Conservation (phyloP, 2,329 filamentous ascomycete species). For the Didymella glomerata region DNA sequence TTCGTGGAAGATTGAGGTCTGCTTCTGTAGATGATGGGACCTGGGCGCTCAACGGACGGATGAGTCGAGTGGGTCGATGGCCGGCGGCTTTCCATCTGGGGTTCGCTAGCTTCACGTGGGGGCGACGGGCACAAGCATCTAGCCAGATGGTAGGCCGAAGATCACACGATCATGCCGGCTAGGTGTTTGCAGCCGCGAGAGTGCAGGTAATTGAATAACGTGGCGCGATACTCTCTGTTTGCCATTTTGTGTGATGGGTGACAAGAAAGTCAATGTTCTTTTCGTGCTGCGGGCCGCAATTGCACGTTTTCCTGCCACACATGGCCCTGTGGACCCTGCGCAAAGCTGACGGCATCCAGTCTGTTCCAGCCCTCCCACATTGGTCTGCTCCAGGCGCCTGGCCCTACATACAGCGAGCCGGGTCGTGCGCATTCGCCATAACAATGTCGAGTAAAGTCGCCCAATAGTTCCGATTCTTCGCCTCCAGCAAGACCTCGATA, state of each 20-base stretch:
- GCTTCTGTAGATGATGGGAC: slow-evolving; percentile 17
- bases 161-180: slow-evolving; percentile 12
- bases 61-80: slow-evolving; percentile 18
- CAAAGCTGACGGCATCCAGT: slow-evolving; percentile 3
- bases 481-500: not conserved
- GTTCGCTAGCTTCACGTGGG: slow-evolving; percentile 21
- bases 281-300: not conserved
- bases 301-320: not conserved
- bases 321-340: slow-evolving; percentile 7
- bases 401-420: slow-evolving; percentile 1
- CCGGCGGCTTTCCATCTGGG: slow-evolving; percentile 11
- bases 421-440: slow-evolving; percentile 18
- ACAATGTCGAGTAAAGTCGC: slow-evolving; percentile 7
- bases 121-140: slow-evolving; percentile 12
- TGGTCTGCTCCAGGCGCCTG: slow-evolving; percentile 19
- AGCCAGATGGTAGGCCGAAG: slow-evolving; percentile 10
- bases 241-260: not conserved
- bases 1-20: slow-evolving; percentile 12
- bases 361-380: slow-evolving; percentile 1
- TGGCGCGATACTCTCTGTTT: not conserved
- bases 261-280: not conserved
- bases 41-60: slow-evolving; percentile 16
- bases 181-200: not conserved
- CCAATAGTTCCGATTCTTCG: slow-evolving; percentile 25
- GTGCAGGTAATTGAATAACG: not conserved